Evolutionary conservation across 371 early-diverging fungal species (phyloP), one percentile per base, ranked within the genome.

Genomic region (Mucor saturninus): DNA sequence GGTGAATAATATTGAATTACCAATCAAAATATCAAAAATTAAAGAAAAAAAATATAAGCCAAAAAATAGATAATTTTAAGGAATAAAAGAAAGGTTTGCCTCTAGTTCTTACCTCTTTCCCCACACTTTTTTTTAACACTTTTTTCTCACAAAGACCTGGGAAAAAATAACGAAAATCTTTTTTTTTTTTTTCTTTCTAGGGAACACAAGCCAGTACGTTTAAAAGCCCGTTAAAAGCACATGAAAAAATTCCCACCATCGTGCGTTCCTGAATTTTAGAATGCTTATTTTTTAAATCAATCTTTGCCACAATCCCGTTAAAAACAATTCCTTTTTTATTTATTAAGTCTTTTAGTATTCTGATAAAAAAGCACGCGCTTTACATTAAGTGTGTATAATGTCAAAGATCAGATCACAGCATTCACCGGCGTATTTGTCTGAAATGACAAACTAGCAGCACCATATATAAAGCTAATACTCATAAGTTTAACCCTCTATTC

Each of bases 201-300:
- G 30, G 30, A 30, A 49, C 3, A 49, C 29, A 50, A 50, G 7
- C 15, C 8, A 0, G 4, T 28, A 26, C 7, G 26, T 50, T 50
- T 50, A 50, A 50, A 48, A 10, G 30, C 28, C 50, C 28, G 50
- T 29, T 13, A 30, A 30, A 50, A 50, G 50, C 50, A 50, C 50
- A 50, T 50, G 50, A 50, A 30, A 50, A 50, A 30, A 21, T 50
- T 50, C 50, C 50, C 50, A 50, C 50, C 50, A 9, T 50, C 31
- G 4, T 50, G 21, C 30, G 21, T 29, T 9, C 50, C 50, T 50
- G 50, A 50, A 50, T 50, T 29, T 46, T 46, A 46, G 5, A 21
- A 46, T 21, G 21, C n/a, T 43, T 43, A n/a, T 43, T 43, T 43
- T 43, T 43, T 4, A 21, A 21, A 21, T 21, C 21, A 21, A 21